Base-by-base conservation (phyloP, 768 basidiomycete species). In the Boletus fagicola region DNA sequence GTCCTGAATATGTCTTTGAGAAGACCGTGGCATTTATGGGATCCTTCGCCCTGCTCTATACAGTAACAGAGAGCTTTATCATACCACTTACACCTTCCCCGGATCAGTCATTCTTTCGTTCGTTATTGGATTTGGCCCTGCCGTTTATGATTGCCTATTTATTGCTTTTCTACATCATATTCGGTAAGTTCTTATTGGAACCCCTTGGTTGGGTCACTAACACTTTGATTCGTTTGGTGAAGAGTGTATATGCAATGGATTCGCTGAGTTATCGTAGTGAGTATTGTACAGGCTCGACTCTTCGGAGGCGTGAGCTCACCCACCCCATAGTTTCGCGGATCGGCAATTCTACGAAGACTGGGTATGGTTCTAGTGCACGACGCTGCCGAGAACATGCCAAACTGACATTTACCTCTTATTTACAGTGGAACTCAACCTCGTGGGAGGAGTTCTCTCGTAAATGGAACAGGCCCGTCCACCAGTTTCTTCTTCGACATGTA, bases 381-480 rank as follows among this genome's bases (percentile, higher is more conserved):
- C 11, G 26, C 20, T 44, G 26, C 13, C 35, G 26, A 48, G 42
- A 8, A 51, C 22, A 36, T 36, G 15, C 39, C 22, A 13, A 50
- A 30, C 38, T 59, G 30, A 58, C 18, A 13, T 56, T 38, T 2
- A 35, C 15, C 16, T 39, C 20, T 46, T 20, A 18, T 54, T 22
- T 26, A 35, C n/a, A 84, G 90, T 98, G 96, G 96, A 98, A 98
- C 73, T 93, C 93, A 7, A 93, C 89, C 0, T 92, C 93, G 2
- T 94, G 90, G 91, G 96, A 98, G 63, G 93, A 98, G 72, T 98
- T 96, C 71, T 91, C 95, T 4, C 86, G 97, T 44, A 95, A 96
- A 76, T 98, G 97, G 96, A 98, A 98, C 76, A 94, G 92, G 62
- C 96, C 96, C 12, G 96, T 98, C 33, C 88, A 98, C 63, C 80